Percentiles rank a stretch among this genome's conserved stretches.
These are phyloP conservation scores for Wickerhamiella kazuoi DNA, from an alignment of 805 yeast species.

Conservation along the genomic window DNA sequence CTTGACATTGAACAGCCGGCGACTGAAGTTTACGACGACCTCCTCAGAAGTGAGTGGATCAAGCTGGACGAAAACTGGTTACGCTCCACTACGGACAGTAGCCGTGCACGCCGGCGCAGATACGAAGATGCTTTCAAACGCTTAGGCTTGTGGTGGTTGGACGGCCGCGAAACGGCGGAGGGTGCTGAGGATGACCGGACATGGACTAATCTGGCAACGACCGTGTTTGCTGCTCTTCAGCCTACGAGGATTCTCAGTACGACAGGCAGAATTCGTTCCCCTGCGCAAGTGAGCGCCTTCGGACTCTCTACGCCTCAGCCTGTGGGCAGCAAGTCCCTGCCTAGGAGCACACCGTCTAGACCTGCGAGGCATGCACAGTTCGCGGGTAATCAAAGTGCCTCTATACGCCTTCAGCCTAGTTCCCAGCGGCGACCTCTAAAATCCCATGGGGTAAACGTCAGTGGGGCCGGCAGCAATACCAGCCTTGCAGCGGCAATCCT, in stretches of 20 bases:
- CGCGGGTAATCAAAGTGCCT: no score
- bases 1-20: slow-evolving; percentile 2
- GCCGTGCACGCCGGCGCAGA: neutral
- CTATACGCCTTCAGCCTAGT: no score
- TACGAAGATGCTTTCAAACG: neutral
- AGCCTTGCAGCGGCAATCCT: no score
- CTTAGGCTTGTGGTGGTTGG: slow-evolving; percentile 5
- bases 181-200: neutral
- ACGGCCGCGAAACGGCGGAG: neutral
- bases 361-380: no score
- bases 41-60: slow-evolving; percentile 4
- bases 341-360: no score
- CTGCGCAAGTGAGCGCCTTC: neutral
- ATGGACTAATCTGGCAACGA: neutral
- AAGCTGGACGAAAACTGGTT: neutral
- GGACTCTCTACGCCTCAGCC: neutral
- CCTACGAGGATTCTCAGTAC: neutral
- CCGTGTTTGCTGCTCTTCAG: neutral
- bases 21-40: slow-evolving; percentile 2
- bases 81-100: neutral
- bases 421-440: no score
- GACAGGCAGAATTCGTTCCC: neutral
- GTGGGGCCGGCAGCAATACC: no score
- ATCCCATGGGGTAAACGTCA: no score
- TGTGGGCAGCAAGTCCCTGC: neutral